Base-by-base conservation (phyloP, 164 flowering plant species). In the grape (Vitis vinifera) region DNA sequence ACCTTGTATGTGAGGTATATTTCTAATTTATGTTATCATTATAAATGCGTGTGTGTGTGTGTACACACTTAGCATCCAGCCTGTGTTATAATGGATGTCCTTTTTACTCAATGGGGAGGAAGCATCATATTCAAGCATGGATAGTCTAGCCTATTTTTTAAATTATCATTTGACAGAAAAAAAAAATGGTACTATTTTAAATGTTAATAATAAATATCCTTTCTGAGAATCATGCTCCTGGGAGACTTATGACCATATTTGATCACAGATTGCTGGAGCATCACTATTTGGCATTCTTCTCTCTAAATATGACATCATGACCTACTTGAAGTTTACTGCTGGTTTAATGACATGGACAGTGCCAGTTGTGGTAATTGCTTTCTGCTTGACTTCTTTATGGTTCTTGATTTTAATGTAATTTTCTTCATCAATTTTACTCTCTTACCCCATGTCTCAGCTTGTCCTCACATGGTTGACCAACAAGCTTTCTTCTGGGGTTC, bases 1-100 rank as follows among this genome's bases (percentile, higher is more conserved):
- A 91, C 82, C 97, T 96, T 62, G 85, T 92, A 17, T 96, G 94
- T 76, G 97, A 96, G 97, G 99, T 96, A 67, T 67, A 15, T 70
- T 37, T 51, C 49, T 29, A 31, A 27, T 51, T 31, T 62, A 19
- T 30, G 23, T 30, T 31, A 29, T 55, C 56, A 11, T 48, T 19
- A 48, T 12, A 49, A 16, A 11, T 47, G n/a, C 3, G 3, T 44
- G n/a, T 17, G 11, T n/a, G 16, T 56, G 23, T 37, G 44, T 37
- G 1, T n/a, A n/a, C 27, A 23, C 27, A 23, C 27, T n/a, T 37
- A 37, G 44, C 44, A 37, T 37, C 44, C 44, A 37, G 44, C 44
- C 58, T 15, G 58, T 15, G 4, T 55, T 9, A 15, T 51, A 9
- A 55, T 13, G 8, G 9, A 14, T 55, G 19, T 47, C 48, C 14